phyloP scores from a whole-genome alignment of 805 yeast species.

The Metschnikowia amazonensis region DNA sequence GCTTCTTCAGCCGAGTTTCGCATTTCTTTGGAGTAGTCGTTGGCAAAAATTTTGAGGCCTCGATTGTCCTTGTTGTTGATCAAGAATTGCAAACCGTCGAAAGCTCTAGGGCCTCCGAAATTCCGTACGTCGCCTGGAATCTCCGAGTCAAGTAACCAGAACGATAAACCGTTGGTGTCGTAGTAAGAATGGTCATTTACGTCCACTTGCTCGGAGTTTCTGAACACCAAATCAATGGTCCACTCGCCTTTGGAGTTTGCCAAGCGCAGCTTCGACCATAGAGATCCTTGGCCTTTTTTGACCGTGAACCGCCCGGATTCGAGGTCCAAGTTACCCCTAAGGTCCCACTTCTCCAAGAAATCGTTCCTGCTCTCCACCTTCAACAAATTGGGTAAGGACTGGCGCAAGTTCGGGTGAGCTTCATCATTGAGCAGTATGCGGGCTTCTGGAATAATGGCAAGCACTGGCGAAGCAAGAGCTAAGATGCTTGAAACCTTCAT shows the following conservation, averaged over 20 bases:
- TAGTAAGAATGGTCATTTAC: conserved; percentile 26
- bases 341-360: conserved; percentile 35
- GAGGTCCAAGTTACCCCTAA: conserved; percentile 36
- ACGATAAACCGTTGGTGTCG: conserved; percentile 51
- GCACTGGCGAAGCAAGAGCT: conserved; percentile 8
- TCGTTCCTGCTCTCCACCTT: conserved; percentile 23
- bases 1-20: conserved; percentile 31
- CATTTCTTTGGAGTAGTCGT: conserved; percentile 49
- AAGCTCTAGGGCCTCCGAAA: conserved; percentile 53
- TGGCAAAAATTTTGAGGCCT: conserved; percentile 54
- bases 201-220: conserved; percentile 49
- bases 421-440: conserved; percentile 10
- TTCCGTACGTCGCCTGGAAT: conserved; percentile 27
- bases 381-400: conserved; percentile 39
- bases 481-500: conserved; percentile 6
- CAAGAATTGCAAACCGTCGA: conserved; percentile 61
- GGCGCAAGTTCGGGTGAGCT: conserved; percentile 7
- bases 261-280: conserved; percentile 38
- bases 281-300: conserved; percentile 36
- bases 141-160: conserved; percentile 47
- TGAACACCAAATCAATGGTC: conserved; percentile 59
- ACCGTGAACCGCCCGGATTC: conserved; percentile 51
- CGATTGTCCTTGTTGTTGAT: conserved; percentile 49
- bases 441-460: conserved; percentile 17
- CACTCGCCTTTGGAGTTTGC: conserved; percentile 35